phyloP scores from a whole-genome alignment of 495 filamentous ascomycete genomes.

The Aspergillus nanangensis region DNA sequence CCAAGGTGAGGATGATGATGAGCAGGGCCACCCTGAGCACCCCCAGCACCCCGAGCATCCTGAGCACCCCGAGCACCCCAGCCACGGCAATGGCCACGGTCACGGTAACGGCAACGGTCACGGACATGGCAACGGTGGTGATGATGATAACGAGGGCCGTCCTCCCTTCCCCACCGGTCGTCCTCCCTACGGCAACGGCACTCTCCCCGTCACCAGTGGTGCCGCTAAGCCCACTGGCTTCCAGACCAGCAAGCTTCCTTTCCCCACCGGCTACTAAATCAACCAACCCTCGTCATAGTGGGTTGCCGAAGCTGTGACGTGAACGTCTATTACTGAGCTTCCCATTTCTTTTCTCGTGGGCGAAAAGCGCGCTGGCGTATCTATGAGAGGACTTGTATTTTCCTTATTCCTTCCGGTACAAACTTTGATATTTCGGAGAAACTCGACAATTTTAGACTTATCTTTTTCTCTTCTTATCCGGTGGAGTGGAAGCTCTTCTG shows the following conservation, averaged over 20 bases:
- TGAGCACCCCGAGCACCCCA: slow-evolving; percentile 6
- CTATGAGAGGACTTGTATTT: slow-evolving; percentile 17
- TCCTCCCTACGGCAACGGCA: slow-evolving; percentile 34
- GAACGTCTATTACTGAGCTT: slow-evolving; percentile 12
- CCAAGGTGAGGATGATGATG: slow-evolving; percentile 8
- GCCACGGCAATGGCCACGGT: slow-evolving; percentile 8
- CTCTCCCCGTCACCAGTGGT: slow-evolving; percentile 24
- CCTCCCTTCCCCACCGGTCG: slow-evolving; percentile 17
- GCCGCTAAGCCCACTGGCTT: slow-evolving; percentile 26
- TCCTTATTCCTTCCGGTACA: slow-evolving; percentile 20
- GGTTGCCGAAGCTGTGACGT: slow-evolving; percentile 23
- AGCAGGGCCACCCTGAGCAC: slow-evolving; percentile 12
- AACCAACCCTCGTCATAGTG: no score
- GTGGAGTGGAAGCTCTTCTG: background rate
- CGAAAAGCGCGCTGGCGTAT: slow-evolving; percentile 18
- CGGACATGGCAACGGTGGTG: slow-evolving; percentile 2
- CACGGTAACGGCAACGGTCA: slow-evolving; percentile 12
- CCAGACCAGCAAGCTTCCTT: slow-evolving; percentile 16
- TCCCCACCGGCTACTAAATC: slow-evolving; percentile 13
- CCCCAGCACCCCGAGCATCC: slow-evolving; percentile 11
- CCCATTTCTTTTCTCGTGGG: slow-evolving; percentile 7
- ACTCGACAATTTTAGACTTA: slow-evolving; percentile 7
- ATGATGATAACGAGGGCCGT: slow-evolving; percentile 4
- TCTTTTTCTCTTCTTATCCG: slow-evolving; percentile 4
- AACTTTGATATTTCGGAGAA: slow-evolving; percentile 12